These are phyloP conservation scores for Schizonepeta tenuifolia DNA, from an alignment of 257 asterid species.

Conservation along the genomic window DNA sequence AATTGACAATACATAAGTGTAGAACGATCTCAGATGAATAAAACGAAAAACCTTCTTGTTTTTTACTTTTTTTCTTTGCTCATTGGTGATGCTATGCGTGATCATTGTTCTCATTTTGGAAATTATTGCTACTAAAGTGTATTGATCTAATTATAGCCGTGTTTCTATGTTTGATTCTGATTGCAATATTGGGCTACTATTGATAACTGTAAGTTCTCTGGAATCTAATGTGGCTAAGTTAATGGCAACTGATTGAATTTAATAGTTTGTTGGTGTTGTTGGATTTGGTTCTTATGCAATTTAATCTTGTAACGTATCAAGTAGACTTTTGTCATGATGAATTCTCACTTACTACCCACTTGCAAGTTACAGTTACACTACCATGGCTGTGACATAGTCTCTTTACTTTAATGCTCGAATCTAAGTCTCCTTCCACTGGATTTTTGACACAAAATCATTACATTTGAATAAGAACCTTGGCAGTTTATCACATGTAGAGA, in stretches of 20 bases:
- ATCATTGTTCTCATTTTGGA: slow-evolving; percentile 8
- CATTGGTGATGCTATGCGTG: neutral
- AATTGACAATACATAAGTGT: slow-evolving; percentile 37
- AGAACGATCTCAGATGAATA: slow-evolving; percentile 35
- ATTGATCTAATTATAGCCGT: neutral
- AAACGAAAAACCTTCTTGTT: slow-evolving; percentile 4
- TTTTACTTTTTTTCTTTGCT: neutral
- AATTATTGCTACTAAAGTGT: neutral
- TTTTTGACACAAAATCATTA: neutral
- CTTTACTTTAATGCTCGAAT: neutral
- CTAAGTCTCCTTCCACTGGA: neutral
- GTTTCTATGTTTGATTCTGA: neutral
- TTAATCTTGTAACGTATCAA: neutral
- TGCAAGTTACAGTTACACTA: neutral
- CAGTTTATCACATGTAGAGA: no score
- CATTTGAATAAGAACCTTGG: no score
- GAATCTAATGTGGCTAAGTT: neutral
- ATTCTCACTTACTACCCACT: no score
- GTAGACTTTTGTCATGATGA: no score
- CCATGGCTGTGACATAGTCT: neutral
- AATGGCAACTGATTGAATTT: neutral
- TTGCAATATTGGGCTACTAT: slow-evolving; percentile 1
- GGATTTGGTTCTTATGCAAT: slow-evolving; percentile 8
- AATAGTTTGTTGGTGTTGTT: neutral
- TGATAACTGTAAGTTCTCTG: neutral